Evolutionary conservation across 169 alveolate species (phyloP).

Genomic region (Amoebophrya sp.): DNA sequence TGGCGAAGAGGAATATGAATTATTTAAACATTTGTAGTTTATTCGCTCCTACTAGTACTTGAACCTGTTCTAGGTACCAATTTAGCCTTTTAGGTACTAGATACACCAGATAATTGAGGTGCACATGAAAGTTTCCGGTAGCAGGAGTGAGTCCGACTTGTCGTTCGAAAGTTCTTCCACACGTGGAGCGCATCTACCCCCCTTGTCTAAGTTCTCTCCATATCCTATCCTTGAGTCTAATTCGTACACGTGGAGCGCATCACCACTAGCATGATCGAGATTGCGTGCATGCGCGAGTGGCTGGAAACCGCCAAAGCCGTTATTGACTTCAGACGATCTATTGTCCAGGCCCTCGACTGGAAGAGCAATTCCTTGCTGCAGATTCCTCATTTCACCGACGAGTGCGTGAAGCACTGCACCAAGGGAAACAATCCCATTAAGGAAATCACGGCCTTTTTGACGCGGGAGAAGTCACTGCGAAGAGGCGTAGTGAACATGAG

Average conservation of each 20-base stretch:
- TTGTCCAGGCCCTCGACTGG: conserved; percentile 64
- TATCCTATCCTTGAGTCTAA: too few species aligned
- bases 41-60: too few species aligned
- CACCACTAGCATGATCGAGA: conserved; percentile 49
- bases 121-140: too few species aligned
- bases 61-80: too few species aligned
- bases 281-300: conserved; percentile 62
- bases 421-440: not conserved
- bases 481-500: not conserved
- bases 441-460: not conserved
- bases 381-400: conserved; percentile 69
- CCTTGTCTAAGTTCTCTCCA: too few species aligned
- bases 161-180: too few species aligned
- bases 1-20: too few species aligned
- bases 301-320: not conserved
- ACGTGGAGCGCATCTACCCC: too few species aligned
- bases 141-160: too few species aligned
- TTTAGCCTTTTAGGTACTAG: too few species aligned
- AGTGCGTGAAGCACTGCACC: conserved; percentile 1
- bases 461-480: not conserved
- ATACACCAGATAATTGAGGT: too few species aligned
- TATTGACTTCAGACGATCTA: conserved; percentile 37
- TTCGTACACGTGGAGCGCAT: not conserved
- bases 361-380: conserved; percentile 61
- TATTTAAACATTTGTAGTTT: too few species aligned